A percentile compares a stretch with the other conserved stretches of the same genome.
Evolutionary conservation across 192 early-diverging fungal genomes (phyloP).

Genomic region (Backusella tarrabulga): DNA sequence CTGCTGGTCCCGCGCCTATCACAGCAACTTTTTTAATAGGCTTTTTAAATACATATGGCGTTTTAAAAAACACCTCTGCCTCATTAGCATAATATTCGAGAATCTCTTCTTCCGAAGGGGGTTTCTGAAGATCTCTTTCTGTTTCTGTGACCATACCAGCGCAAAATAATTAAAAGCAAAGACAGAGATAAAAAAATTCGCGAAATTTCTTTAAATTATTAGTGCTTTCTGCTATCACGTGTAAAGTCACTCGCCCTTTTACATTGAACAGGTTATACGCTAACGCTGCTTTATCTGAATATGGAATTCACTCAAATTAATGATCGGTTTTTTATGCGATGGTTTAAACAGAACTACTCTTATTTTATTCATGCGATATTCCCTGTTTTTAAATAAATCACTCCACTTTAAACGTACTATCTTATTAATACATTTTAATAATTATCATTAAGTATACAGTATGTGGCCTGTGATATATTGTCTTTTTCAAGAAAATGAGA

Average conservation of each 20-base stretch:
- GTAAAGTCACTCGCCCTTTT: neutral
- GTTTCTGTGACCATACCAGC: neutral
- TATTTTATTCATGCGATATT: too few species aligned
- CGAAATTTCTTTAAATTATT: neutral
- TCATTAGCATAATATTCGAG: neutral
- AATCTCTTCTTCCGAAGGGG: constrained; percentile 1
- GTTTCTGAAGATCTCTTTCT: neutral
- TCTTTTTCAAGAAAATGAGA: too few species aligned
- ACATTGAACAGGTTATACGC: neutral
- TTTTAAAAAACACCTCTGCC: neutral
- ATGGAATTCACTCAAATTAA: neutral
- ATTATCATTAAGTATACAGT: too few species aligned
- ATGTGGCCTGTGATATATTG: too few species aligned
- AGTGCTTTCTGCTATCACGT: neutral
- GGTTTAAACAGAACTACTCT: too few species aligned
- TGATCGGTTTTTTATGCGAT: too few species aligned
- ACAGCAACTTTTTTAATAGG: constrained; percentile 24
- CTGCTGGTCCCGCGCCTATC: constrained; percentile 31
- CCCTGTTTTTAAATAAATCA: too few species aligned
- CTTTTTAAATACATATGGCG: constrained; percentile 10
- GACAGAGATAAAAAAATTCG: neutral
- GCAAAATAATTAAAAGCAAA: neutral
- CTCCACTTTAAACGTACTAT: too few species aligned
- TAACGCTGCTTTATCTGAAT: neutral
- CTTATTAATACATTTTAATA: too few species aligned